Conservation (phyloP, 2,329 filamentous ascomycete species). For the Metarhizium sp. region DNA sequence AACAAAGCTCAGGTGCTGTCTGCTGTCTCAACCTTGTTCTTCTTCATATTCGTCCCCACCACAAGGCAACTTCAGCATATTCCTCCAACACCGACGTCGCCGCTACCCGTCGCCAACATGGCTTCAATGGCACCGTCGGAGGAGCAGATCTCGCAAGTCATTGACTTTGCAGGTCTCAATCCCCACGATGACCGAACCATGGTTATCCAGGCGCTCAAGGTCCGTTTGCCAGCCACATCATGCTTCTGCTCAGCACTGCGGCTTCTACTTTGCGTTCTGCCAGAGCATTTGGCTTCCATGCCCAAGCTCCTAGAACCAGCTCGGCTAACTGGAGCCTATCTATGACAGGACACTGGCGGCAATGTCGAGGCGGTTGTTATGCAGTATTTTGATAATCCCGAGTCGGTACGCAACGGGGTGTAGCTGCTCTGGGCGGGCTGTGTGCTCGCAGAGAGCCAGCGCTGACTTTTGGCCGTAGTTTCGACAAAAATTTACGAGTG, state of each 20-base stretch:
- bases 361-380: slow-evolving; percentile 39
- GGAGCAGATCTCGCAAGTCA: slow-evolving; percentile 27
- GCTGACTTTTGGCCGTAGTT: slow-evolving; percentile 25
- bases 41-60: background rate
- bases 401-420: slow-evolving; percentile 16
- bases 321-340: background rate
- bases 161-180: slow-evolving; percentile 31
- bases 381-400: slow-evolving; percentile 42
- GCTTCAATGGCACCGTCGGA: slow-evolving; percentile 26
- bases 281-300: background rate
- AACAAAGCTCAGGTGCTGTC: background rate
- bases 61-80: background rate
- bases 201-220: slow-evolving; percentile 33
- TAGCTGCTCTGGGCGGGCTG: background rate
- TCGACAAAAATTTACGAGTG: slow-evolving; percentile 32
- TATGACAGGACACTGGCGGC: slow-evolving; percentile 30
- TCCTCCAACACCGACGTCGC: background rate
- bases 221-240: slow-evolving; percentile 10
- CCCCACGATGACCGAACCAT: slow-evolving; percentile 26
- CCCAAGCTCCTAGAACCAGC: background rate
- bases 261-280: background rate
- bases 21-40: background rate
- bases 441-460: background rate
- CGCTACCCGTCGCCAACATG: slow-evolving; percentile 13
- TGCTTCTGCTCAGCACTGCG: background rate